A percentile compares a stretch with the other conserved stretches of the same genome.
phyloP scores from a whole-genome alignment of 2,329 filamentous ascomycete species.

The Daldinia sp. region DNA sequence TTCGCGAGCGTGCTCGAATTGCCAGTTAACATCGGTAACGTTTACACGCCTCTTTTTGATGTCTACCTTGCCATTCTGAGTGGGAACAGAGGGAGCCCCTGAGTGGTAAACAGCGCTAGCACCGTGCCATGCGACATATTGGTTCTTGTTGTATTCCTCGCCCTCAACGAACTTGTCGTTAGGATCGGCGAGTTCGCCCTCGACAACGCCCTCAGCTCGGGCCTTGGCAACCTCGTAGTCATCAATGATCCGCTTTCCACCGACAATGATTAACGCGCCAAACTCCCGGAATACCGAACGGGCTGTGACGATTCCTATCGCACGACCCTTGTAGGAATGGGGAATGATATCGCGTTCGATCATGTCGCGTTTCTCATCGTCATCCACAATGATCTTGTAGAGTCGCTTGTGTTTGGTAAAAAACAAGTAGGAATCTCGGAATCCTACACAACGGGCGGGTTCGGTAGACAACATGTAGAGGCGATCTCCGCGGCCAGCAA shows the following conservation, averaged over 20 bases:
- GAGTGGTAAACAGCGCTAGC: constrained; percentile 96
- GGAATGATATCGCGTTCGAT: constrained; percentile 96
- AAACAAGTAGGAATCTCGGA: constrained; percentile 97
- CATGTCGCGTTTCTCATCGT: constrained; percentile 96
- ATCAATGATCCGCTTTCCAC: constrained; percentile 83
- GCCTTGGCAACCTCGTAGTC: constrained; percentile 86
- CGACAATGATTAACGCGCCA: constrained; percentile 91
- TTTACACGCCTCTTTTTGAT: constrained; percentile 85
- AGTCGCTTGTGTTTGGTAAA: constrained; percentile 97
- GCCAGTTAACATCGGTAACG: constrained; percentile 95
- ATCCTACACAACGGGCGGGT: constrained; percentile 93
- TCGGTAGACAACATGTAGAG: constrained; percentile 99
- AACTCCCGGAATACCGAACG: constrained; percentile 98
- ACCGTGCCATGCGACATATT: constrained; percentile 98
- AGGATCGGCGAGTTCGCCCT: constrained; percentile 91
- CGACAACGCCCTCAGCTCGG: constrained; percentile 77
- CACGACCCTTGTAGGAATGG: constrained; percentile 97
- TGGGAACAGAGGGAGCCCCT: constrained; percentile 77
- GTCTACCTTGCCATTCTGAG: constrained; percentile 78
- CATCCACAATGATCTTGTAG: constrained; percentile 97
- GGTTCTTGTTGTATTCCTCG: constrained; percentile 97
- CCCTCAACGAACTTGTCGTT: constrained; percentile 80
- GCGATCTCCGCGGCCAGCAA: constrained; percentile 81
- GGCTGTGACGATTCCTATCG: constrained; percentile 95
- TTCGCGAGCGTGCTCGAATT: constrained; percentile 90